Conservation (phyloP, 2,329 filamentous ascomycete species). For the Gnomoniopsis smithogilvyi region DNA sequence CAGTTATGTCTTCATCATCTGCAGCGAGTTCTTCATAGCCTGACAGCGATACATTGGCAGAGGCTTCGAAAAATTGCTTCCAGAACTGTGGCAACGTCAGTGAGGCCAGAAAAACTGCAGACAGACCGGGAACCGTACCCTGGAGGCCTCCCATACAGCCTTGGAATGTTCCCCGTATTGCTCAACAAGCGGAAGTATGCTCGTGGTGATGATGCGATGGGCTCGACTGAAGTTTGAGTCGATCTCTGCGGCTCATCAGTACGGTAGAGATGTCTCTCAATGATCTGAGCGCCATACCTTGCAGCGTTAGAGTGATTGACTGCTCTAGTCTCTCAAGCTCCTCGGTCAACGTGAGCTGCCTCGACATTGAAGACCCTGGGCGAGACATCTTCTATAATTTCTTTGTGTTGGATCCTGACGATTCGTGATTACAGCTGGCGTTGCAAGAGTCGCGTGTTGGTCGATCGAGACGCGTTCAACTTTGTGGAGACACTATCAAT, state of each 20-base stretch:
- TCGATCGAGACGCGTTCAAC: not conserved
- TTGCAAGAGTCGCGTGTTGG: not conserved
- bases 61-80: constrained; percentile 99
- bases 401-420: constrained; percentile 8
- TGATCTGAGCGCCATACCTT: constrained; percentile 56
- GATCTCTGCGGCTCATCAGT: constrained; percentile 64
- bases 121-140: constrained; percentile 49
- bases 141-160: constrained; percentile 94
- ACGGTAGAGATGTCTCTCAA: not conserved
- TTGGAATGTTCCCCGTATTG: constrained; percentile 93
- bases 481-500: too few relatives aligned
- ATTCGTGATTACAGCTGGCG: not conserved
- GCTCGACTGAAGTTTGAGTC: constrained; percentile 97
- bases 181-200: constrained; percentile 89
- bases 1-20: constrained; percentile 53
- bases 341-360: constrained; percentile 77
- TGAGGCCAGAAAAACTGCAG: too few relatives aligned
- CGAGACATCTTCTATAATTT: constrained; percentile 42
- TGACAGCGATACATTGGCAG: constrained; percentile 92
- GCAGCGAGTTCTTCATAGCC: constrained; percentile 84
- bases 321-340: constrained; percentile 96
- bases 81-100: constrained; percentile 65
- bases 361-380: constrained; percentile 41
- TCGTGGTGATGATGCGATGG: constrained; percentile 91
- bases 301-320: constrained; percentile 90